phyloP scores from a whole-genome alignment of 805 yeast species.

The Wickerhamomyces alni region DNA sequence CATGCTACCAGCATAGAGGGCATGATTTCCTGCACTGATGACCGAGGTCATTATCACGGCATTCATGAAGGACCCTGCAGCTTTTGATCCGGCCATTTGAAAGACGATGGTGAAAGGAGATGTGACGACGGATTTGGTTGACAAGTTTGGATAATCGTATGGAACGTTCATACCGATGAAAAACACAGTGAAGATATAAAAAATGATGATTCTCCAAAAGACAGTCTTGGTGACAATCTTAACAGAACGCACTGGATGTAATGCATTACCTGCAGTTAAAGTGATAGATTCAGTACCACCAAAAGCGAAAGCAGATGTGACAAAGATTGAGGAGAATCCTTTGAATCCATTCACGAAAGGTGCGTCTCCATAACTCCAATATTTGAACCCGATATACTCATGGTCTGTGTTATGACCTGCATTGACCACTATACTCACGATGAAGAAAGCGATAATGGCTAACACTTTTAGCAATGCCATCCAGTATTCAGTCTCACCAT shows the following conservation, averaged over 20 bases:
- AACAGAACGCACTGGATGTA: constrained; percentile 46
- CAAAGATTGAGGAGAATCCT: constrained; percentile 44
- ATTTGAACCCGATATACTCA: constrained; percentile 45
- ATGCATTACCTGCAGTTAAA: constrained; percentile 51
- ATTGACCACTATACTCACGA: constrained; percentile 42
- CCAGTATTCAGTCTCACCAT: constrained; percentile 59
- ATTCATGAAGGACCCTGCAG: constrained; percentile 54
- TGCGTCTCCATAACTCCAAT: constrained; percentile 51
- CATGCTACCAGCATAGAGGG: constrained; percentile 49
- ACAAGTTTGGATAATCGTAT: constrained; percentile 39
- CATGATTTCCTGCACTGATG: constrained; percentile 39
- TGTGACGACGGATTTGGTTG: constrained; percentile 51
- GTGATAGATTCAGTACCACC: constrained; percentile 56
- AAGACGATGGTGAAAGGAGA: constrained; percentile 65
- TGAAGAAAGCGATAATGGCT: constrained; percentile 51
- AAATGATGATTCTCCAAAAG: constrained; percentile 47
- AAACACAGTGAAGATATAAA: constrained; percentile 41
- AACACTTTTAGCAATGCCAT: constrained; percentile 62
- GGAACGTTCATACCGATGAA: constrained; percentile 52
- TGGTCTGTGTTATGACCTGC: constrained; percentile 37
- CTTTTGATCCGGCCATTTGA: constrained; percentile 55
- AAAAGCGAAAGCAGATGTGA: constrained; percentile 51
- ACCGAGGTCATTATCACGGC: constrained; percentile 58
- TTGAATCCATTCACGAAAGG: constrained; percentile 44
- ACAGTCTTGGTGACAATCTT: constrained; percentile 49